A percentile compares a stretch with the other conserved stretches of the same genome.
These are phyloP conservation scores for Colletotrichum noveboracense DNA, from an alignment of 2,329 filamentous ascomycete species.

Conservation along the genomic window DNA sequence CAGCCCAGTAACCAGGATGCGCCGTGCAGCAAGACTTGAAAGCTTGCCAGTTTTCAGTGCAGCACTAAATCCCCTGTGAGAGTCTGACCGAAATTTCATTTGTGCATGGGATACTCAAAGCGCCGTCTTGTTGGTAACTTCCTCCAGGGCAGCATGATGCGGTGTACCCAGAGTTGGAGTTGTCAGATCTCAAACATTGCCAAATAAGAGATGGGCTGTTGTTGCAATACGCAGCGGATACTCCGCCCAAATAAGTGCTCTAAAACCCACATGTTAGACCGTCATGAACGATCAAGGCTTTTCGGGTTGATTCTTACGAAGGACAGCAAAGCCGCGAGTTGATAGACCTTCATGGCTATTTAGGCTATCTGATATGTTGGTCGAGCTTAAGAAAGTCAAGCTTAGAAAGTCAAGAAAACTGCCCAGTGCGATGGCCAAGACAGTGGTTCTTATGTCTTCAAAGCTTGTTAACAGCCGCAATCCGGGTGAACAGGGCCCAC, in stretches of 20 bases:
- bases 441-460: background rate
- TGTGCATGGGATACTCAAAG: background rate
- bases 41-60: background rate
- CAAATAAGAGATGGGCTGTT: background rate
- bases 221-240: background rate
- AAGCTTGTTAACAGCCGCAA: background rate
- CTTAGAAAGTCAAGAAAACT: background rate
- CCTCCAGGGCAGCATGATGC: background rate
- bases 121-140: background rate
- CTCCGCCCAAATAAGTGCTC: background rate
- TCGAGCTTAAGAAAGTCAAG: background rate
- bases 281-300: background rate
- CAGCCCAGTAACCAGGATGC: background rate
- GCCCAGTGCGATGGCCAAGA: background rate
- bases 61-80: background rate
- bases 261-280: background rate
- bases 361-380: background rate
- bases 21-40: background rate
- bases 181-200: background rate
- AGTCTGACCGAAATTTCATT: background rate
- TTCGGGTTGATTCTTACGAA: background rate
- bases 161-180: conserved; percentile 4
- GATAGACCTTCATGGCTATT: background rate
- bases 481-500: accelerated
- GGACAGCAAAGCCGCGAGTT: background rate